Conservation (phyloP, 2,329 filamentous ascomycete genomes). For the Biscogniauxia mediterranea region DNA sequence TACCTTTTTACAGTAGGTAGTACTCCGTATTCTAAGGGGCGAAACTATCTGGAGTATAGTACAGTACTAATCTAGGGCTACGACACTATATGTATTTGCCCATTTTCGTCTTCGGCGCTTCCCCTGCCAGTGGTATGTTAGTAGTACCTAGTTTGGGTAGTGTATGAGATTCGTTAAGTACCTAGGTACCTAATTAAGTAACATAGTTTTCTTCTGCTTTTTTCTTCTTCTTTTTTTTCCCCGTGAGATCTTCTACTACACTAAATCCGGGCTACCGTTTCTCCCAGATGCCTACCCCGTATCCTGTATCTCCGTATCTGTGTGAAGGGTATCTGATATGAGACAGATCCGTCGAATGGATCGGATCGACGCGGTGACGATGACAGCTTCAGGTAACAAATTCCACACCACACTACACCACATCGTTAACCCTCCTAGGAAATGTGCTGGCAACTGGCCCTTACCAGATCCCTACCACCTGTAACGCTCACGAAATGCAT, state of each 20-base stretch:
- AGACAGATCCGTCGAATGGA: not conserved
- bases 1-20: not conserved
- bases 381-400: not conserved
- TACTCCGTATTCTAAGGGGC: too few species aligned
- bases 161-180: too few species aligned
- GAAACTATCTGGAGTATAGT: not conserved
- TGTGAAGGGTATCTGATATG: not conserved
- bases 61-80: not conserved
- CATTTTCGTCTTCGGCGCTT: not conserved
- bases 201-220: too few species aligned
- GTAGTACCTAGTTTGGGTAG: too few species aligned
- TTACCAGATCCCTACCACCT: not conserved
- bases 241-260: too few species aligned
- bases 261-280: too few species aligned
- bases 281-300: too few species aligned
- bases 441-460: not conserved
- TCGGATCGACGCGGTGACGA: not conserved
- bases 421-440: not conserved
- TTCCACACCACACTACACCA: too few species aligned
- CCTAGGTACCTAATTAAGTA: too few species aligned
- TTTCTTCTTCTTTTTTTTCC: too few species aligned
- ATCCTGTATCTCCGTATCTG: not conserved
- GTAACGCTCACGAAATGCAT: conserved; percentile 8
- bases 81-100: not conserved
- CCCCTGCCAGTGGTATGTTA: too few species aligned